Evolutionary conservation across 768 basidiomycete species (phyloP).

Genomic region (Hericium rajendrae): DNA sequence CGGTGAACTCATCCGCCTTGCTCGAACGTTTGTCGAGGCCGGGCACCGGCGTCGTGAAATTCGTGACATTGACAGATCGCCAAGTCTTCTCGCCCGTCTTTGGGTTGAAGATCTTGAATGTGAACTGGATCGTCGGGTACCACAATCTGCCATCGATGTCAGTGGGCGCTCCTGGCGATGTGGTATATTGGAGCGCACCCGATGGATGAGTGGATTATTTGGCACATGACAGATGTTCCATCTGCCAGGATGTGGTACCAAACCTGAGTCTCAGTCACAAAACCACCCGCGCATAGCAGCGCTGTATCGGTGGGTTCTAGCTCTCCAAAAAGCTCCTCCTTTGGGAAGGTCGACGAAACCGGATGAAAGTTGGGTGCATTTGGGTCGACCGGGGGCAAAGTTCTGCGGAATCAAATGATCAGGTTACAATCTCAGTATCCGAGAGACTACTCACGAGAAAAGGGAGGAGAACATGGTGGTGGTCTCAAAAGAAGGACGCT

Average conservation of each 20-base stretch:
- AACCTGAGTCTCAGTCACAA: constrained; percentile 82
- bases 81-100: constrained; percentile 64
- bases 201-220: constrained; percentile 80
- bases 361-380: constrained; percentile 76
- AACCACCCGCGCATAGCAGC: constrained; percentile 77
- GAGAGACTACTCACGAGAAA: constrained; percentile 54
- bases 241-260: constrained; percentile 81
- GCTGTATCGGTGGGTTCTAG: constrained; percentile 68
- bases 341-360: constrained; percentile 50
- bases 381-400: constrained; percentile 48
- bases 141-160: constrained; percentile 50
- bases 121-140: constrained; percentile 93
- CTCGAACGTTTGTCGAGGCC: constrained; percentile 77
- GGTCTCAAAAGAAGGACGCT: neutral
- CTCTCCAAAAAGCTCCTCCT: constrained; percentile 60
- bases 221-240: constrained; percentile 70
- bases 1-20: constrained; percentile 78
- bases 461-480: constrained; percentile 67
- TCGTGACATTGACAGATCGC: constrained; percentile 80
- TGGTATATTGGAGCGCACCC: constrained; percentile 48
- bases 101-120: constrained; percentile 80
- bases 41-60: constrained; percentile 69
- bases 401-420: constrained; percentile 26
- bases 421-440: constrained; percentile 2
- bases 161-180: constrained; percentile 5